Evolutionary conservation across 2,329 filamentous ascomycete species (phyloP), one percentile per base, ranked within the genome.

Genomic region (Phoma sp.): DNA sequence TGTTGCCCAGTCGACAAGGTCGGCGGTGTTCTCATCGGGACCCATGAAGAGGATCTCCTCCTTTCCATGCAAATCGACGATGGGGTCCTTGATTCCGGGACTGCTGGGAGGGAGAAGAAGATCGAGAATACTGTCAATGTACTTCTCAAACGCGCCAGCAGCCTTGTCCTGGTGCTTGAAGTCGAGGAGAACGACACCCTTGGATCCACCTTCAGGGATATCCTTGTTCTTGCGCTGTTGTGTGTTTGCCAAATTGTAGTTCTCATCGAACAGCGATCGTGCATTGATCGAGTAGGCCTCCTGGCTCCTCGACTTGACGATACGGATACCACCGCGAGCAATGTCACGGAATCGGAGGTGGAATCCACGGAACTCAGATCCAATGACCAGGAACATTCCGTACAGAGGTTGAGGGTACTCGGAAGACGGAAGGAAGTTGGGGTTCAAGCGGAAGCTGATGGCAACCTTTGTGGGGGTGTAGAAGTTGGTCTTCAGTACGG

Each of bases 161-260:
- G 89, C 89, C 79, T 93, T 96, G 76, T 97, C 91, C 77, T 99
- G 95, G 77, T 97, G 92, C 73, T 93, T 89, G 59, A 91, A 86
- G 75, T 99, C 93, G 36, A 99, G 86, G 41, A 99, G 84, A 57
- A 99, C 93, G 53, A 99, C 95, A 79, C 95, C 95, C 81, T 99
- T 99, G 68, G 93, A 96, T 50, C 95, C 95, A 61, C 95, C 95
- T 79, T 99, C 95, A 2, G 95, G 95, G 47, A 99, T 99, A 70
- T 99, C 95, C 82, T 99, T 99, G 84, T 99, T 99, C 85, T 99
- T 99, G 72, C 95, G 91, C 79, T 99, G 95, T 78, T 99, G 95
- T 0, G 95, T 99, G 78, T 96, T 98, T 62, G 95, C 93, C 57
- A 99, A 85, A 60, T 95, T 96, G 78, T 99, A 99, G 79, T 99